Base-by-base conservation (phyloP, 2,329 filamentous ascomycete genomes). In the Pyrenophora graminea region DNA sequence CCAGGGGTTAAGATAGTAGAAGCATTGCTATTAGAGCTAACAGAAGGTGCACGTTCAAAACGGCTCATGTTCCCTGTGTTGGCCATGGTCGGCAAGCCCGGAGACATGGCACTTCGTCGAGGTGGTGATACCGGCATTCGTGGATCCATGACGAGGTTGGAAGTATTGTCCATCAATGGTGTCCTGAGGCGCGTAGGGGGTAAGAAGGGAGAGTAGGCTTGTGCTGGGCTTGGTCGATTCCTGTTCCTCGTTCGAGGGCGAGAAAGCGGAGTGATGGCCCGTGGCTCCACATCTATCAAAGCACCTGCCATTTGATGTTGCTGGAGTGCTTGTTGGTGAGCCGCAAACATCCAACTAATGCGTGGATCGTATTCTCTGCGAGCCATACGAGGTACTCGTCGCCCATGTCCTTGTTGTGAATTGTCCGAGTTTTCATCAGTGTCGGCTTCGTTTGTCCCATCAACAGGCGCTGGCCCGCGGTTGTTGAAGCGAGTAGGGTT, bases 321-420 rank as follows among this genome's bases (percentile, higher is more conserved):
- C 42, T 70, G 67, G 30, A 76, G 62, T 21, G 71, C 70, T 34
- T 66, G 67, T 51, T 72, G 72, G 37, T 76, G 73, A 27, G 73
- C 68, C 53, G 74, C 72, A 47, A 76, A 76, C 59, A 75, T 72
- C 62, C 67, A 70, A 51, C 73, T 74, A 46, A 76, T 75, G 32
- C 72, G 65, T 4, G 74, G 73, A 58, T 75, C 66, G 31, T 75
- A 75, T 47, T 73, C 70, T 47, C 66, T 67, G 17, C 59, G 70
- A 36, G 64, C 63, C 32, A 61, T 56, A 23, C 64, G 64, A 8
- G 62, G 52, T 15, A 51, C 55, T 17, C 66, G 51, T 25, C 59
- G 62, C 19, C 63, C 57, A 21, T 58, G 51, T 18, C 63, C 63
- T 45, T 71, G 27, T 9, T 30, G 70, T n/a, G 72, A 74, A 18